Percentiles rank a stretch among this genome's conserved stretches.
Evolutionary conservation across 2,329 filamentous ascomycete species (phyloP).

Genomic region (Ceratocystis albifundus): DNA sequence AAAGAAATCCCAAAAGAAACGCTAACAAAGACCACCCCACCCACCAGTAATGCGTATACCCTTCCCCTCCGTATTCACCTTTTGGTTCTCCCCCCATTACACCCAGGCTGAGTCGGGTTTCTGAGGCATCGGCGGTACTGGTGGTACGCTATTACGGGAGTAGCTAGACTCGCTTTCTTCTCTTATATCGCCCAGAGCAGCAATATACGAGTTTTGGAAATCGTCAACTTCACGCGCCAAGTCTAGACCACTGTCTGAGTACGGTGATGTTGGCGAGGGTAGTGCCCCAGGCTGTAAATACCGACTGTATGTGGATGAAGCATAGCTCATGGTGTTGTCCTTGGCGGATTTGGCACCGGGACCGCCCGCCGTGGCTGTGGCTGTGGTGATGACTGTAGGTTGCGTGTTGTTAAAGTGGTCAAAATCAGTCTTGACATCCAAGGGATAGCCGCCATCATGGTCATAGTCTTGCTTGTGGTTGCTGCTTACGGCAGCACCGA

Average conservation of each 20-base stretch:
- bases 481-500: slow-evolving; percentile 17
- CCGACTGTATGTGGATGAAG: slow-evolving; percentile 21
- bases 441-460: background rate
- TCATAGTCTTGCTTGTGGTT: slow-evolving; percentile 8
- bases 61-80: no score
- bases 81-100: background rate
- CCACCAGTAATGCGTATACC: background rate
- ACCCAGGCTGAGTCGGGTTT: slow-evolving; percentile 19
- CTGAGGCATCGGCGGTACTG: slow-evolving; percentile 15
- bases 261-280: slow-evolving; percentile 23
- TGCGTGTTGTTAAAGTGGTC: background rate
- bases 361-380: slow-evolving; percentile 17
- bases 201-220: slow-evolving; percentile 35
- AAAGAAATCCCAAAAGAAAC: background rate
- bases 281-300: slow-evolving; percentile 21
- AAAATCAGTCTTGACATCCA: background rate
- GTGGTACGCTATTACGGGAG: slow-evolving; percentile 11
- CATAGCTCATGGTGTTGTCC: slow-evolving; percentile 21
- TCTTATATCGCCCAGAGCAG: slow-evolving; percentile 32
- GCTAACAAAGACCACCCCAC: background rate
- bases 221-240: slow-evolving; percentile 38
- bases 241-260: slow-evolving; percentile 28
- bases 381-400: slow-evolving; percentile 21
- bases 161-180: slow-evolving; percentile 27
- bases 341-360: slow-evolving; percentile 1